Base-by-base conservation (phyloP, 2,329 filamentous ascomycete species). In the Paramyrothecium roridum region DNA sequence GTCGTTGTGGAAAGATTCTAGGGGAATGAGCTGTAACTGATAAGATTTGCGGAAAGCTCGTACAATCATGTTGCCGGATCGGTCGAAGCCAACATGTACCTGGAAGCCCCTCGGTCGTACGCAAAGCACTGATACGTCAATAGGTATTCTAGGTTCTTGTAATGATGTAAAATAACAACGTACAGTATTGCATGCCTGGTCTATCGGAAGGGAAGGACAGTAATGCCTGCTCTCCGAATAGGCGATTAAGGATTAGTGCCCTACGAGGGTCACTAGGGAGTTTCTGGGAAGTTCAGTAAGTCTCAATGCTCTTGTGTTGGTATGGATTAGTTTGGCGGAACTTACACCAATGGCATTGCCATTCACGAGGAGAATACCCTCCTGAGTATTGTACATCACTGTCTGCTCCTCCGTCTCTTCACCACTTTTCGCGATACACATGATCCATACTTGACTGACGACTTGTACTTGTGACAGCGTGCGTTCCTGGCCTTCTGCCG, bases 151-250 rank as follows among this genome's bases (percentile, higher is more conserved):
- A 10, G 8, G 10, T 37, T 37, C 33, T n/a, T 37, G 33, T 37
- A 37, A 37, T 37, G 33, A 37, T n/a, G n/a, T n/a, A n/a, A n/a
- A n/a, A n/a, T n/a, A n/a, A n/a, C n/a, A 13, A n/a, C 56, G 52
- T 49, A 61, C 58, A 12, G 71, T 84, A 80, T 1, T 74, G 76
- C 82, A 89, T 87, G 0, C 80, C 82, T 0, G 61, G 66, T 0
- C 80, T 59, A 0, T 61, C 53, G 0, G 85, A 87, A 0, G 84
- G 80, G 26, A 66, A 82, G 0, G 78, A 80, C 2, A 77, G 71
- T 0, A 86, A 74, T 16, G 71, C 72, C 22, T 82, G 76, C 3
- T 78, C 70, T 0, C 82, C 82, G 61, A 89, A 86, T 0, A 89
- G 70, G 8, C 77, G 71, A 4, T 71, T 67, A 21, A 86, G 70